Conservation (phyloP, 208 protist genomes). For the Leishmania tarentolae region DNA sequence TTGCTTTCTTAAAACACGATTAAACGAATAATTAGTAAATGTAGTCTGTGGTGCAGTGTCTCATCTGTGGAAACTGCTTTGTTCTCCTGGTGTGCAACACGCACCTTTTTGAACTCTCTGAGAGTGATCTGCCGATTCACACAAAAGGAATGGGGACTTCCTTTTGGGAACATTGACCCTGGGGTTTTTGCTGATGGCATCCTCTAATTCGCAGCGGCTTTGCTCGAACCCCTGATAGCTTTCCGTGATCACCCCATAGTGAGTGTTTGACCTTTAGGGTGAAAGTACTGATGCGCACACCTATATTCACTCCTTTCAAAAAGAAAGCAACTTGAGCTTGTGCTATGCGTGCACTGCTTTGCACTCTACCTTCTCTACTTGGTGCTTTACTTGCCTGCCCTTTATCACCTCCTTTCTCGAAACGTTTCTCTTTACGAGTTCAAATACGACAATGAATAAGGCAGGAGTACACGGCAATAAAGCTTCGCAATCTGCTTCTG, state of each 20-base stretch:
- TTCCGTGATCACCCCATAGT: not conserved
- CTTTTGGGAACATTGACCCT: not conserved
- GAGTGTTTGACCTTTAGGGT: not conserved
- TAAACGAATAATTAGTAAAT: constrained; percentile 9
- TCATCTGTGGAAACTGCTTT: constrained; percentile 3
- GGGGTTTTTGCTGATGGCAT: not conserved
- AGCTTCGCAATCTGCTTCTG: not conserved
- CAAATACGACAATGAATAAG: not conserved
- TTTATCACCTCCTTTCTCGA: not conserved
- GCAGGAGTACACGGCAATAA: not conserved
- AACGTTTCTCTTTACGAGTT: not conserved
- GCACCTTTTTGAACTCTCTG: not conserved
- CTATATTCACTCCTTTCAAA: not conserved
- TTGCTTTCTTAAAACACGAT: constrained; percentile 11
- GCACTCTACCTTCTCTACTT: not conserved
- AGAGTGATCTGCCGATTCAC: not conserved
- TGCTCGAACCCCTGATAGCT: not conserved
- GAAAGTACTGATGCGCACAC: not conserved
- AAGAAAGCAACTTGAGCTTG: not conserved
- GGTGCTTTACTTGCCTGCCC: not conserved
- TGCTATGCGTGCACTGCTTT: not conserved
- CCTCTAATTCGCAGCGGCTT: not conserved
- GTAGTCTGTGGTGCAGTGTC: constrained; percentile 2
- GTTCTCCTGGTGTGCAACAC: not conserved
- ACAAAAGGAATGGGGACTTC: not conserved